These are phyloP conservation scores for Puccinia novopanici DNA, from an alignment of 1,284 basidiomycete genomes.

Conservation along the genomic window DNA sequence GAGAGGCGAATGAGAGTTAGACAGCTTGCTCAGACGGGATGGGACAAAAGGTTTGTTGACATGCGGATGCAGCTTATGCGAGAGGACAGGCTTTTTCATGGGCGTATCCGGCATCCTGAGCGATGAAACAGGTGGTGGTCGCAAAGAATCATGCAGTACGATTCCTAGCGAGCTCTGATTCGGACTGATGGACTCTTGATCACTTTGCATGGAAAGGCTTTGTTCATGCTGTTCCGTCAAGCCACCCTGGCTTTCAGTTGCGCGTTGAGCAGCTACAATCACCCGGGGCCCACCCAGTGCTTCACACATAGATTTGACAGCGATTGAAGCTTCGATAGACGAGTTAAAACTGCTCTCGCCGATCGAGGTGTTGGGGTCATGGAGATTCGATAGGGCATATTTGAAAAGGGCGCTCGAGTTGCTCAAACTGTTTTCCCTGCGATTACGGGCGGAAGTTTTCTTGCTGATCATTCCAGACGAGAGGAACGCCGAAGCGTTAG, in stretches of 20 bases:
- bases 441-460: conserved; percentile 14
- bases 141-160: conserved; percentile 11
- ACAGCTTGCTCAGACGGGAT: conserved; percentile 31
- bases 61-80: conserved; percentile 32
- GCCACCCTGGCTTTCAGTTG: conserved; percentile 27
- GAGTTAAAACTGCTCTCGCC: background rate
- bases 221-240: conserved; percentile 23
- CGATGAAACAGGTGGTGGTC: conserved; percentile 26
- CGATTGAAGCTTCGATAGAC: conserved; percentile 25
- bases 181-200: background rate
- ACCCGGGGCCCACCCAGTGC: conserved; percentile 40
- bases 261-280: conserved; percentile 46
- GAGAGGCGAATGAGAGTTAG: conserved; percentile 8
- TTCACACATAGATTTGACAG: conserved; percentile 37
- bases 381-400: conserved; percentile 1
- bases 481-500: conserved; percentile 48
- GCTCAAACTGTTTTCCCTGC: conserved; percentile 10
- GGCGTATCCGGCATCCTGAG: conserved; percentile 50
- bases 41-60: conserved; percentile 40
- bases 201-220: conserved; percentile 24
- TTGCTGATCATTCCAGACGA: conserved; percentile 41
- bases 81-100: conserved; percentile 42
- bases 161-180: conserved; percentile 21
- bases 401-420: conserved; percentile 32
- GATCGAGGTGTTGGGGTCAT: background rate